Percentiles rank a stretch among this genome's conserved stretches.
phyloP scores from a whole-genome alignment of 2,329 filamentous ascomycete species.

The Tolypocladium paradoxum region DNA sequence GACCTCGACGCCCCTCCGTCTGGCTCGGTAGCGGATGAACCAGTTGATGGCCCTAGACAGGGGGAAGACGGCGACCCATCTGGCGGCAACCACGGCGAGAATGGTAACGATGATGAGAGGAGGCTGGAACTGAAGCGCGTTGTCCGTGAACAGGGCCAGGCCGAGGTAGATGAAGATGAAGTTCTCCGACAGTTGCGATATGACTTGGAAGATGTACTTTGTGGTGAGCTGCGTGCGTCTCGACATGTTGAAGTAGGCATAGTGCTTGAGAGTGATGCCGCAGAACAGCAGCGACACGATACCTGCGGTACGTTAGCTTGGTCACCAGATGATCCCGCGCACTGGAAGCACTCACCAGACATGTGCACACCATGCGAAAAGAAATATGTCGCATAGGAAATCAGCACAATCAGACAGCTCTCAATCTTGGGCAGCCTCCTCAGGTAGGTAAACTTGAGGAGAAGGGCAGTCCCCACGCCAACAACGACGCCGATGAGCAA shows the following conservation, averaged over 20 bases:
- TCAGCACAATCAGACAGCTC: constrained; percentile 85
- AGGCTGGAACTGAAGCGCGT: constrained; percentile 79
- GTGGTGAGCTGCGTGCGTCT: constrained; percentile 93
- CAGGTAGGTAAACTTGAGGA: constrained; percentile 90
- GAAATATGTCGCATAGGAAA: constrained; percentile 95
- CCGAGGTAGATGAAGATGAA: constrained; percentile 99
- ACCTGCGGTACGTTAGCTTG: constrained; percentile 36
- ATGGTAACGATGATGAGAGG: constrained; percentile 91
- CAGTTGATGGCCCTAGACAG: constrained; percentile 84
- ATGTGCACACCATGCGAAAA: constrained; percentile 93
- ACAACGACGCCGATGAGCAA: constrained; percentile 80
- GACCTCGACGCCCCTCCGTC: constrained; percentile 60
- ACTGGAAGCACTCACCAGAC: constrained; percentile 59
- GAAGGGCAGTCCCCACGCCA: constrained; percentile 75
- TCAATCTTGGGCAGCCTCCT: constrained; percentile 91
- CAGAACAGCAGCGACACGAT: constrained; percentile 97
- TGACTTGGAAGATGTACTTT: constrained; percentile 92
- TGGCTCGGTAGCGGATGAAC: constrained; percentile 78
- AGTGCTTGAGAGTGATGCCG: constrained; percentile 96
- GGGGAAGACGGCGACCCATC: constrained; percentile 92
- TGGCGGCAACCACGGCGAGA: constrained; percentile 79
- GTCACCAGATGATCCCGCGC: neutral
- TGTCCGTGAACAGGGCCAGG: constrained; percentile 86
- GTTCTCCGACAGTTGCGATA: constrained; percentile 92
- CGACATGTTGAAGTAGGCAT: constrained; percentile 99